Evolutionary conservation across 192 early-diverging fungal species (phyloP).

Genomic region (Coemansia furcata): DNA sequence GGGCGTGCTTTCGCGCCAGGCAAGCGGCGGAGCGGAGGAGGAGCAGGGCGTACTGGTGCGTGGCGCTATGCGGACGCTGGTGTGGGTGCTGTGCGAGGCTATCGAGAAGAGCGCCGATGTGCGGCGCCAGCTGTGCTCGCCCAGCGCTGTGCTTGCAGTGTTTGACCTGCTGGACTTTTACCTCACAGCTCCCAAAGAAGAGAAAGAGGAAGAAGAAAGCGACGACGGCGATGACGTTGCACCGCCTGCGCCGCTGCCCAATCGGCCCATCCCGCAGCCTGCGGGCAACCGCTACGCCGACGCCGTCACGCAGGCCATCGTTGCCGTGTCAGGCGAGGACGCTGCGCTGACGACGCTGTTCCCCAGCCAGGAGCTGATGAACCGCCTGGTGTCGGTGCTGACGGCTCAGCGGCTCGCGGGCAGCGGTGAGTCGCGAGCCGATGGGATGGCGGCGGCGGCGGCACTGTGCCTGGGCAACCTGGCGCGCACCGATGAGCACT

Average conservation of each 20-base stretch:
- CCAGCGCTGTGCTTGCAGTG: constrained; percentile 20
- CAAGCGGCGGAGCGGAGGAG: not conserved
- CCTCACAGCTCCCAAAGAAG: not conserved
- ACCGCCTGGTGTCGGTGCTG: constrained; percentile 19
- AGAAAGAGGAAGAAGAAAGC: not conserved
- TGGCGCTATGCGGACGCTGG: constrained; percentile 32
- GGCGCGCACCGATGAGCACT: constrained; percentile 68
- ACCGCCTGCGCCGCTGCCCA: constrained; percentile 16
- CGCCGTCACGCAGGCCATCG: constrained; percentile 38
- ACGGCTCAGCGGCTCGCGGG: not conserved
- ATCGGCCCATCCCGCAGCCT: constrained; percentile 18
- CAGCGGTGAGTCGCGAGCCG: not conserved
- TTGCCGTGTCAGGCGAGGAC: constrained; percentile 44
- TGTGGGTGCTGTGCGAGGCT: constrained; percentile 43
- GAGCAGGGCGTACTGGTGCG: not conserved
- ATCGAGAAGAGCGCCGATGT: constrained; percentile 32
- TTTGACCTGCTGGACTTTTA: constrained; percentile 35
- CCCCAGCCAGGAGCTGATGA: constrained; percentile 10
- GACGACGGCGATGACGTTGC: not conserved
- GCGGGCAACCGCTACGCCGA: constrained; percentile 26
- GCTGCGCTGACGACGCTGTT: constrained; percentile 34
- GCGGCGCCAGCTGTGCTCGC: constrained; percentile 34
- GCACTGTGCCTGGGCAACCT: constrained; percentile 69
- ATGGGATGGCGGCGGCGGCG: constrained; percentile 46
- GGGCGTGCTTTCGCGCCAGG: constrained; percentile 4